Percentiles rank a stretch among this genome's conserved stretches.
These are phyloP conservation scores for Claviceps citrina DNA, from an alignment of 2,329 filamentous ascomycete species.

Conservation along the genomic window DNA sequence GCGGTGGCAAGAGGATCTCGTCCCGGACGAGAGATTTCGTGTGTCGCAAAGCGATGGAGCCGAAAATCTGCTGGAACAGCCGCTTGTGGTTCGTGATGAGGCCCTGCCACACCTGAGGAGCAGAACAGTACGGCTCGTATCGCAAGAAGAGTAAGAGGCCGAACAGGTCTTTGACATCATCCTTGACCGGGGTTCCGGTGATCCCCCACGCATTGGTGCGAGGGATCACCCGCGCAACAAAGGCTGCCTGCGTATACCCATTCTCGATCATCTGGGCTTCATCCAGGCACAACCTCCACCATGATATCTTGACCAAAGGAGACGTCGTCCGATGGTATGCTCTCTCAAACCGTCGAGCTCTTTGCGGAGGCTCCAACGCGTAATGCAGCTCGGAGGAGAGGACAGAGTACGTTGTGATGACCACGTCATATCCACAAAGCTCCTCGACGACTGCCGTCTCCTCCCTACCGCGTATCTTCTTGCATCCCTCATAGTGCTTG, in stretches of 20 bases:
- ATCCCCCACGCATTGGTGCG: conserved; percentile 82
- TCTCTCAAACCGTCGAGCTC: conserved; percentile 48
- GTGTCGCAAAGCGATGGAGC: conserved; percentile 61
- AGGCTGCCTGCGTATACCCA: conserved; percentile 69
- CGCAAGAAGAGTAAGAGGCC: conserved; percentile 70
- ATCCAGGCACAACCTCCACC: conserved; percentile 71
- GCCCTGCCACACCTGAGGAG: conserved; percentile 49
- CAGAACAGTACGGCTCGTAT: conserved; percentile 59
- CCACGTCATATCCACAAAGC: conserved; percentile 38
- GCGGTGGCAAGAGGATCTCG: conserved; percentile 64
- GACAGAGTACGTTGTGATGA: conserved; percentile 52
- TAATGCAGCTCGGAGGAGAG: conserved; percentile 72
- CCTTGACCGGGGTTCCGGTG: conserved; percentile 72
- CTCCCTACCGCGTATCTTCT: conserved; percentile 18
- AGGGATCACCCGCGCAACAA: conserved; percentile 64
- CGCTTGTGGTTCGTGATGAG: conserved; percentile 45
- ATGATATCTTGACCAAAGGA: conserved; percentile 64
- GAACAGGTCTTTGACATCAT: conserved; percentile 60
- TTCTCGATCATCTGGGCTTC: conserved; percentile 90
- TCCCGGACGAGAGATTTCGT: conserved; percentile 67
- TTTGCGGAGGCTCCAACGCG: conserved; percentile 52
- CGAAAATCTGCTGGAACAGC: conserved; percentile 55
- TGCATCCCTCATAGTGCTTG: conserved; percentile 39
- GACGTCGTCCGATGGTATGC: conserved; percentile 53
- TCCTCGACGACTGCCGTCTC: conserved; percentile 26